phyloP scores from a whole-genome alignment of 768 basidiomycete species.

The Lentinula detonsa region DNA sequence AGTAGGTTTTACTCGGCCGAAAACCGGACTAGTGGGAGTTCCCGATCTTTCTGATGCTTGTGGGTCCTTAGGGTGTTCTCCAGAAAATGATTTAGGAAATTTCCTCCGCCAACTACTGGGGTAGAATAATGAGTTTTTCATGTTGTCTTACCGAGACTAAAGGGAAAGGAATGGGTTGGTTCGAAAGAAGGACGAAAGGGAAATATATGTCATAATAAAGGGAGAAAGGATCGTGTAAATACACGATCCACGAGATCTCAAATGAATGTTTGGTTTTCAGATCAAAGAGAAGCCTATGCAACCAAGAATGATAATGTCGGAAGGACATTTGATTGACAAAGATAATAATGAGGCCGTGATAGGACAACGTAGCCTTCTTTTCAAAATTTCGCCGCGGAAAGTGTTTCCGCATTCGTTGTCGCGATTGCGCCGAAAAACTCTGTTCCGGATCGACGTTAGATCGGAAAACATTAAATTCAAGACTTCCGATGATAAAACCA shows the following conservation, averaged over 20 bases:
- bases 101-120: conserved; percentile 4
- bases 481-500: background rate
- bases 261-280: background rate
- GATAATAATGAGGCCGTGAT: background rate
- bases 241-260: background rate
- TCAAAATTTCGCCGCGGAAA: background rate
- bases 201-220: background rate
- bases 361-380: background rate
- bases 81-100: background rate
- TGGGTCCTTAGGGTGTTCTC: background rate
- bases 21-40: background rate
- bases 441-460: background rate
- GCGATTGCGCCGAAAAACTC: background rate
- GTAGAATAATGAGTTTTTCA: background rate
- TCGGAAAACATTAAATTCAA: background rate
- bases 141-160: background rate
- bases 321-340: conserved; percentile 2
- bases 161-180: background rate
- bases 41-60: background rate
- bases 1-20: background rate
- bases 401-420: background rate
- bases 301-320: background rate
- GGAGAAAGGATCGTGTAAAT: background rate
- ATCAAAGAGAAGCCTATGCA: background rate
- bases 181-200: background rate